Evolutionary conservation across 2,329 filamentous ascomycete genomes (phyloP).

Genomic region (Aspergillus sp.): DNA sequence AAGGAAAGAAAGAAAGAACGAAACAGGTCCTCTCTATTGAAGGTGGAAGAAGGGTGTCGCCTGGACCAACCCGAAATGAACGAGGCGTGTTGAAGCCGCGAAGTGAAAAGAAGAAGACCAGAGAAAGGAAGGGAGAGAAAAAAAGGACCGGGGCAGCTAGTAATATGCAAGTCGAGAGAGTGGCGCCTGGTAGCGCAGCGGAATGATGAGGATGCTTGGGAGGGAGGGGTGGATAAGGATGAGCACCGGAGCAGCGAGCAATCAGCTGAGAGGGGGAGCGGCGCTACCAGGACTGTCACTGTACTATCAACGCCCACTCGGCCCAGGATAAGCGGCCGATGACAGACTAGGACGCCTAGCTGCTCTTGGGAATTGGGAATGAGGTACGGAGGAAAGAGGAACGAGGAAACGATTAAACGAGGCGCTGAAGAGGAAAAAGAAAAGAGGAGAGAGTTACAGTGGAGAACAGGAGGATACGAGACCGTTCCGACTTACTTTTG

Average conservation of each 20-base stretch:
- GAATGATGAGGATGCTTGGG: slow-evolving; percentile 5
- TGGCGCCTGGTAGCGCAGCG: slow-evolving; percentile 14
- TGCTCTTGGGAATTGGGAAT: slow-evolving; percentile 6
- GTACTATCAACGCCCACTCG: slow-evolving; percentile 6
- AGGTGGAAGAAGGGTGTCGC: slow-evolving; percentile 20
- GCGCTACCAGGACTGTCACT: slow-evolving; percentile 10
- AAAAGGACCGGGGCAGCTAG: slow-evolving; percentile 18
- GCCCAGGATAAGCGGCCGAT: slow-evolving; percentile 16
- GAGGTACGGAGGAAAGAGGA: slow-evolving; percentile 1
- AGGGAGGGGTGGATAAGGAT: slow-evolving; percentile 20
- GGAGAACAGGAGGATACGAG: not conserved
- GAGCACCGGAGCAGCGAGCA: slow-evolving; percentile 26
- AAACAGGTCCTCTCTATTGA: slow-evolving; percentile 8
- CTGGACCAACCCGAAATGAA: slow-evolving; percentile 21
- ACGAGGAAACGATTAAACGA: not conserved
- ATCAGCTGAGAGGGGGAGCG: slow-evolving; percentile 26
- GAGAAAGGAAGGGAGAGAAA: slow-evolving; percentile 9
- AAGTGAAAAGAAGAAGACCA: slow-evolving; percentile 16
- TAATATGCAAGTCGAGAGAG: slow-evolving; percentile 26
- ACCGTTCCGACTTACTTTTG: not conserved
- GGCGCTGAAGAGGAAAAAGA: not conserved
- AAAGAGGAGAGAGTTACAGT: not conserved
- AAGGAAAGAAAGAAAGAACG: slow-evolving; percentile 8
- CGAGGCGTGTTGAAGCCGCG: slow-evolving; percentile 19
- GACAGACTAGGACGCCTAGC: slow-evolving; percentile 11